Conservation (phyloP, 2,329 filamentous ascomycete genomes). For the Neoascochyta sp. region DNA sequence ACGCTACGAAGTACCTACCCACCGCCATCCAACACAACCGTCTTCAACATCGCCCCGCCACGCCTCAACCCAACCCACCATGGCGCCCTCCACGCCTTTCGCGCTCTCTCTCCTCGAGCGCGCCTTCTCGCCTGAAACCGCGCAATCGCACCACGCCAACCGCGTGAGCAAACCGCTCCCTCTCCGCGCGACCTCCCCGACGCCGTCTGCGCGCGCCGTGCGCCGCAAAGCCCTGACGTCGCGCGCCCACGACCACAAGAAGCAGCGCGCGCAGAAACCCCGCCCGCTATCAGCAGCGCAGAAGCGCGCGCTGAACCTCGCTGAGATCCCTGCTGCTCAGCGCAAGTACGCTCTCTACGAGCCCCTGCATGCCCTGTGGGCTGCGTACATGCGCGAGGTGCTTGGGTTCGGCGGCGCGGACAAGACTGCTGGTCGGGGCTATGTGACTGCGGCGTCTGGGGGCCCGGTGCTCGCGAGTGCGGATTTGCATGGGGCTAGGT, state of each 20-base stretch:
- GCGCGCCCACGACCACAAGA: constrained; percentile 29
- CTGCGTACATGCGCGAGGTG: constrained; percentile 78
- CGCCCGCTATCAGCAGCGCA: constrained; percentile 74
- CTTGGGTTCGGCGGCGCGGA: constrained; percentile 58
- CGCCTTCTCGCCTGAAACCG: constrained; percentile 72
- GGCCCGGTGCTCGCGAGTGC: constrained; percentile 73
- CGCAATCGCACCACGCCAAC: constrained; percentile 70
- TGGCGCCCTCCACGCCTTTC: constrained; percentile 19
- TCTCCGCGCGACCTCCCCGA: constrained; percentile 72
- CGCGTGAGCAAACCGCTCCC: constrained; percentile 79
- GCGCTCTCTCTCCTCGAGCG: constrained; percentile 63
- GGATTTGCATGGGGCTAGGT: constrained; percentile 82
- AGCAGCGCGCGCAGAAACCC: constrained; percentile 50
- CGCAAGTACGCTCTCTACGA: constrained; percentile 73
- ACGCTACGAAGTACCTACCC: too few species aligned
- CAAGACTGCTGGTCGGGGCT: constrained; percentile 32
- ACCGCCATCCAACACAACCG: too few species aligned
- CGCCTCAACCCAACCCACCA: constrained; percentile 5
- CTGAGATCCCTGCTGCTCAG: constrained; percentile 67
- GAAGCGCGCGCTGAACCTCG: constrained; percentile 68
- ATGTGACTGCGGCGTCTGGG: constrained; percentile 58
- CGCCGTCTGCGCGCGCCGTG: constrained; percentile 39
- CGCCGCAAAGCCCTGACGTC: constrained; percentile 53
- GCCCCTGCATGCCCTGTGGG: constrained; percentile 75
- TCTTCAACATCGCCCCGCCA: background rate